A percentile compares a stretch with the other conserved stretches of the same genome.
phyloP scores from a whole-genome alignment of 257 asterid genomes.

The Fraxinus pennsylvanica region DNA sequence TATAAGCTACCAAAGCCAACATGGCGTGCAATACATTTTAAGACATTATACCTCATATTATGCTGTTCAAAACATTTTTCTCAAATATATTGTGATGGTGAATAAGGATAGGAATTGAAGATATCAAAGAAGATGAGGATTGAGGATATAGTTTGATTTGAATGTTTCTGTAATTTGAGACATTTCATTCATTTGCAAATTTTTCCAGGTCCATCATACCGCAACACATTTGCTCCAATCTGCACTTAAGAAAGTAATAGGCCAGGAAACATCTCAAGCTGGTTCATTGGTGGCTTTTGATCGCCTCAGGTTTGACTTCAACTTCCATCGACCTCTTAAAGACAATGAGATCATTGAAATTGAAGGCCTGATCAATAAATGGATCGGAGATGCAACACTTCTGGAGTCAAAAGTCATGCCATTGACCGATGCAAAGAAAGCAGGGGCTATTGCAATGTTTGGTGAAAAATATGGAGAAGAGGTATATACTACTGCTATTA shows the following conservation, averaged over 20 bases:
- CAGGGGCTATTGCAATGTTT: conserved; percentile 96
- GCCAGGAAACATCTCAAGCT: conserved; percentile 93
- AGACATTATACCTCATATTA: neutral
- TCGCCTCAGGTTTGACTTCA: conserved; percentile 91
- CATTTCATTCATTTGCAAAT: conserved; percentile 13
- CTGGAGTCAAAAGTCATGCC: conserved; percentile 77
- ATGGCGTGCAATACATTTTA: neutral
- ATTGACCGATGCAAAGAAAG: conserved; percentile 77
- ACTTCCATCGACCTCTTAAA: conserved; percentile 74
- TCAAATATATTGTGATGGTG: neutral
- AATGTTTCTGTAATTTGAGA: neutral
- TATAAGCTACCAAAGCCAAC: neutral
- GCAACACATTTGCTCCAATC: conserved; percentile 96
- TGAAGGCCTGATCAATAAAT: conserved; percentile 73
- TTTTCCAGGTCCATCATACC: conserved; percentile 83
- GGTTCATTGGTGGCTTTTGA: conserved; percentile 94
- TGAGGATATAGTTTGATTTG: no score
- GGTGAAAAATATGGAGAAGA: conserved; percentile 96
- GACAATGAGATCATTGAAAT: conserved; percentile 73
- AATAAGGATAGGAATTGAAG: no score
- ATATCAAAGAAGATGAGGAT: no score
- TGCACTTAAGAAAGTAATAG: conserved; percentile 86
- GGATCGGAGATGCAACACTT: conserved; percentile 82
- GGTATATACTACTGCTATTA: conserved; percentile 35
- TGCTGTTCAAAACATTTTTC: neutral